These are phyloP conservation scores for Kwoniella sp. DNA, from an alignment of 768 basidiomycete species.

Conservation along the genomic window DNA sequence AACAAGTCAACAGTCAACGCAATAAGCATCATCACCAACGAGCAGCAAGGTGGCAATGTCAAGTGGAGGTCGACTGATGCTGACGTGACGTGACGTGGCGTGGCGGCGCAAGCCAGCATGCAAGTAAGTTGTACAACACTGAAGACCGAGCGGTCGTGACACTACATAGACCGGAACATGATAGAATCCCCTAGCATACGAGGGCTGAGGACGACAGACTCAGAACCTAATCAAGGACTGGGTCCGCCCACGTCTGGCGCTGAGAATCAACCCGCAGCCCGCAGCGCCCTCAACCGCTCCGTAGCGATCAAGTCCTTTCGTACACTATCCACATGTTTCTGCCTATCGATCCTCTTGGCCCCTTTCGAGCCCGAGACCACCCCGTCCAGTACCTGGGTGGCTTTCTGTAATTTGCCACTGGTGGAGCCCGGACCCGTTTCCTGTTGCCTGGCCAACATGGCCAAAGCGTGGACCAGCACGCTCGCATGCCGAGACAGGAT, in stretches of 20 bases:
- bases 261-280: not conserved
- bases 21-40: too few species aligned
- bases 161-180: too few species aligned
- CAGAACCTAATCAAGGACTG: too few species aligned
- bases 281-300: constrained; percentile 22
- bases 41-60: not conserved
- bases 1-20: too few species aligned
- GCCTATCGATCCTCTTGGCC: not conserved
- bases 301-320: constrained; percentile 28
- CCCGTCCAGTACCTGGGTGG: constrained; percentile 10
- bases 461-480: constrained; percentile 8
- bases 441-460: constrained; percentile 9
- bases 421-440: not conserved
- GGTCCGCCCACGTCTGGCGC: too few species aligned
- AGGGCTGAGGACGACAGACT: too few species aligned
- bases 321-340: constrained; percentile 9
- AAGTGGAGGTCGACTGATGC: constrained; percentile 2
- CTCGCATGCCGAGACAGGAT: constrained; percentile 10
- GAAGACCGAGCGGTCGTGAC: too few species aligned
- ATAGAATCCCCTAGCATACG: too few species aligned
- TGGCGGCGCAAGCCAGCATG: not conserved
- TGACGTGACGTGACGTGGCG: not conserved
- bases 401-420: constrained; percentile 18
- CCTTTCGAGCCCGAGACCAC: not conserved
- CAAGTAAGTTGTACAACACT: too few species aligned